Conservation (phyloP, 257 asterid species). For the Forsythia suspensa region DNA sequence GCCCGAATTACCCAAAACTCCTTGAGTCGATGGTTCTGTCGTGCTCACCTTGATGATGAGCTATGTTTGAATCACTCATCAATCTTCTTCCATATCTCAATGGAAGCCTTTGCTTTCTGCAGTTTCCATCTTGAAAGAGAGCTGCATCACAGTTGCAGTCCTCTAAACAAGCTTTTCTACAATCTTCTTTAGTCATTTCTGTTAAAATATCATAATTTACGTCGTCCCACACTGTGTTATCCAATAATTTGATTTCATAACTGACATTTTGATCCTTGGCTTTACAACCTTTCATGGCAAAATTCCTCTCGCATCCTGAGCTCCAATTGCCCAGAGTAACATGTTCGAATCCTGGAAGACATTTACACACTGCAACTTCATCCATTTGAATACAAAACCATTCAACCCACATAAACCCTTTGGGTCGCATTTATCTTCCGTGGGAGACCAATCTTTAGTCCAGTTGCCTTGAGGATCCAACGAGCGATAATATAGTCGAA, state of each 20-base stretch:
- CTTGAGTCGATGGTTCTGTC: background rate
- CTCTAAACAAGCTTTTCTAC: constrained; percentile 28
- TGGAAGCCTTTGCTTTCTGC: constrained; percentile 56
- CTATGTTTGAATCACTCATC: constrained; percentile 8
- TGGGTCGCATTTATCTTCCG: constrained; percentile 26
- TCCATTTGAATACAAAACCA: constrained; percentile 22
- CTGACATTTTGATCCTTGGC: background rate
- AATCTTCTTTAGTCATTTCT: constrained; percentile 19
- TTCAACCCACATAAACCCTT: constrained; percentile 35
- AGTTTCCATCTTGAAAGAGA: constrained; percentile 14
- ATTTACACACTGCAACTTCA: constrained; percentile 2
- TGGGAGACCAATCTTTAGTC: constrained; percentile 3
- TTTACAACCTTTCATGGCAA: constrained; percentile 16
- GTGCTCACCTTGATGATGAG: constrained; percentile 33
- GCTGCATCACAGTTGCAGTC: constrained; percentile 52
- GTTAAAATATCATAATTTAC: background rate
- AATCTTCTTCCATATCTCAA: constrained; percentile 41
- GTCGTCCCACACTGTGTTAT: constrained; percentile 15
- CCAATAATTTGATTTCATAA: background rate
- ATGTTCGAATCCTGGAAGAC: constrained; percentile 32
- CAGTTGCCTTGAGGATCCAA: constrained; percentile 15
- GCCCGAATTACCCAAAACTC: background rate
- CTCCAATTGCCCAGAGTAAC: constrained; percentile 18
- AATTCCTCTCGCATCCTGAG: constrained; percentile 32
- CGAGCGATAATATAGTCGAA: constrained; percentile 28